Conservation (phyloP, 2,329 filamentous ascomycete genomes). For the Albifimbria verrucaria region DNA sequence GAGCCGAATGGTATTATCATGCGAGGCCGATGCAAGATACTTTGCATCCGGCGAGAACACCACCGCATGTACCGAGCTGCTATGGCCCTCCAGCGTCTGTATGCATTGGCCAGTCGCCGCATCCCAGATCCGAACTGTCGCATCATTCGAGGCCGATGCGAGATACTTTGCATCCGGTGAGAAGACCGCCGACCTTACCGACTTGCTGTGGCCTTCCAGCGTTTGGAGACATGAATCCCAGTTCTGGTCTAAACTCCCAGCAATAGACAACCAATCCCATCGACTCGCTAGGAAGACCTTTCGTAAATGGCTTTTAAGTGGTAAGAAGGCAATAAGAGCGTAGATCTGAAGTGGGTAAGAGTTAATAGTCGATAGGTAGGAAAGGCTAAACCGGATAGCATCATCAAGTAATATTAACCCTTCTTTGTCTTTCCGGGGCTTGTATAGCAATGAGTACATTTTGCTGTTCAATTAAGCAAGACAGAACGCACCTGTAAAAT, state of each 20-base stretch:
- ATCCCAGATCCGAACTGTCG: no score
- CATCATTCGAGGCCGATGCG: no score
- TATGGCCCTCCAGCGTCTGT: no score
- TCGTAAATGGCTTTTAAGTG: neutral
- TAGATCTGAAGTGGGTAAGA: constrained; percentile 2
- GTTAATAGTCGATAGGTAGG: constrained; percentile 1
- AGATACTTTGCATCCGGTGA: no score
- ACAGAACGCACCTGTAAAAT: neutral
- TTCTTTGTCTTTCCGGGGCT: constrained; percentile 14
- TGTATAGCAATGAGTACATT: constrained; percentile 15
- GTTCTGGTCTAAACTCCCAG: neutral
- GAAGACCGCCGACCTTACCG: constrained; percentile 14
- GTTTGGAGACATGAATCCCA: neutral
- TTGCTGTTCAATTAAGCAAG: neutral
- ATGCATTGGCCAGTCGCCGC: no score
- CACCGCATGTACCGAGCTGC: no score
- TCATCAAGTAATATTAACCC: no score
- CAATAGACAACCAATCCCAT: neutral
- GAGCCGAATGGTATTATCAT: constrained; percentile 10
- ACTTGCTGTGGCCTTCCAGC: constrained; percentile 2
- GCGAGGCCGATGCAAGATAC: constrained; percentile 9
- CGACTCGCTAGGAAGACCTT: constrained; percentile 12
- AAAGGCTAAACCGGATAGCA: neutral
- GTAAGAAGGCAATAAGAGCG: constrained; percentile 1
- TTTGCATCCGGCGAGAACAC: constrained; percentile 6